Evolutionary conservation across 208 protist genomes (phyloP).

Genomic region (Acanthamoeba royreba): DNA sequence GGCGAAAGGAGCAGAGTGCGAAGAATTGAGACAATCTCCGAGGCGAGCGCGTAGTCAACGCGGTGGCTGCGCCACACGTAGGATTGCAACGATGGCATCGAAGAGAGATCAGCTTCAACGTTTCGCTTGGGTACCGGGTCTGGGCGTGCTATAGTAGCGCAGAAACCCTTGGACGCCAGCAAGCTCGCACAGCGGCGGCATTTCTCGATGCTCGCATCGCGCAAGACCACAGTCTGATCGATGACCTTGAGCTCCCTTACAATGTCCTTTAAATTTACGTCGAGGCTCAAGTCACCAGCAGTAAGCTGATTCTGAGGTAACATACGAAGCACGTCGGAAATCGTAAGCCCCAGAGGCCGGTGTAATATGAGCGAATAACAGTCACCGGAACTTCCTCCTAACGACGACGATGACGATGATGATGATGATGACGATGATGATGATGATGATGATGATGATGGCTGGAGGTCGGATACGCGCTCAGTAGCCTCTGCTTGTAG

Average conservation of each 20-base stretch:
- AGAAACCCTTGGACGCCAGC: neutral
- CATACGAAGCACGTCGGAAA: neutral
- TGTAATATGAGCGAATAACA: neutral
- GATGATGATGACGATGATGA: neutral
- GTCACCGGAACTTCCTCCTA: too few species aligned
- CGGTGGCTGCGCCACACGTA: constrained; percentile 1
- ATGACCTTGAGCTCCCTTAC: neutral
- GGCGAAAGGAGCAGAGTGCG: neutral
- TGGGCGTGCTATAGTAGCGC: neutral
- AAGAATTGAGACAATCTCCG: neutral
- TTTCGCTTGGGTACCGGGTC: neutral
- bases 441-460: neutral
- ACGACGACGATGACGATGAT: neutral
- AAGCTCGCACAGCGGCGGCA: neutral
- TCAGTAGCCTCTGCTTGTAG: neutral
- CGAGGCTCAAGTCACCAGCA: neutral
- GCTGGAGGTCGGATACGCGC: neutral
- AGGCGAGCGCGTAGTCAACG: neutral
- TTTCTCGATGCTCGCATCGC: neutral
- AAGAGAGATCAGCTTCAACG: neutral
- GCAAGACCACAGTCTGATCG: neutral
- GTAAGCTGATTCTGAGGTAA: neutral
- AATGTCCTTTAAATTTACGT: neutral
- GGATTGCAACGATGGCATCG: neutral
- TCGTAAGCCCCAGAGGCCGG: neutral